A percentile compares a stretch with the other conserved stretches of the same genome.
Conservation (phyloP, 73 alveolate genomes). For the Paramecium biaurelia region DNA sequence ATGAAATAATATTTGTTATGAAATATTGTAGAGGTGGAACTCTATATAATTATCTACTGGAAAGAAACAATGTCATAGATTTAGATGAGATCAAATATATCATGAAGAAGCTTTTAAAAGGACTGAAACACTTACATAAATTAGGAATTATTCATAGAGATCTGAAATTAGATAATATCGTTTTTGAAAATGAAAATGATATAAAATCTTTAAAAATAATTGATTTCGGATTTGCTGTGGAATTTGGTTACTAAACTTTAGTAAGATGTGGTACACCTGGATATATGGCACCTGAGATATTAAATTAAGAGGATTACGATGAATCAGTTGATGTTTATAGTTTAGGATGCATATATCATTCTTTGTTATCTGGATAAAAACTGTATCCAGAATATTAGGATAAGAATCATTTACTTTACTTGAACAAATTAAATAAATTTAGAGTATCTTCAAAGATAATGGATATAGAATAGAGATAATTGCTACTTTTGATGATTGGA, state of each 20-base stretch:
- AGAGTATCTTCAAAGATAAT: background rate
- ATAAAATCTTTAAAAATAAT: background rate
- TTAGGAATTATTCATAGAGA: slow-evolving; percentile 25
- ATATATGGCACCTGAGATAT: slow-evolving; percentile 36
- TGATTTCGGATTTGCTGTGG: slow-evolving; percentile 1
- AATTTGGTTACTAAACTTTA: background rate
- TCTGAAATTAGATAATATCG: slow-evolving; percentile 12
- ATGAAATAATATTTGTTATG: background rate
- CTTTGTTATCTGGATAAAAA: background rate
- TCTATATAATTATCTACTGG: background rate
- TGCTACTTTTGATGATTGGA: background rate
- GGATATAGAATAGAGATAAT: background rate
- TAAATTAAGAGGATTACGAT: background rate
- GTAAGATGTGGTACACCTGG: slow-evolving; percentile 38
- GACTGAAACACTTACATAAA: background rate
- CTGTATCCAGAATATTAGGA: background rate
- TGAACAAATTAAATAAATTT: background rate
- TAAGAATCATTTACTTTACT: background rate
- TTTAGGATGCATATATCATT: background rate
- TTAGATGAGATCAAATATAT: background rate
- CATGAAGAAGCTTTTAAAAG: background rate
- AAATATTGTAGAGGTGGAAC: slow-evolving; percentile 24
- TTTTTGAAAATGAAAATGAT: background rate
- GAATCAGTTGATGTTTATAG: slow-evolving; percentile 31
- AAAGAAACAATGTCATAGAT: background rate